Percentiles rank a stretch among this genome's conserved stretches.
Conservation (phyloP, 306 rosid genomes). For the Sindora glabra region DNA sequence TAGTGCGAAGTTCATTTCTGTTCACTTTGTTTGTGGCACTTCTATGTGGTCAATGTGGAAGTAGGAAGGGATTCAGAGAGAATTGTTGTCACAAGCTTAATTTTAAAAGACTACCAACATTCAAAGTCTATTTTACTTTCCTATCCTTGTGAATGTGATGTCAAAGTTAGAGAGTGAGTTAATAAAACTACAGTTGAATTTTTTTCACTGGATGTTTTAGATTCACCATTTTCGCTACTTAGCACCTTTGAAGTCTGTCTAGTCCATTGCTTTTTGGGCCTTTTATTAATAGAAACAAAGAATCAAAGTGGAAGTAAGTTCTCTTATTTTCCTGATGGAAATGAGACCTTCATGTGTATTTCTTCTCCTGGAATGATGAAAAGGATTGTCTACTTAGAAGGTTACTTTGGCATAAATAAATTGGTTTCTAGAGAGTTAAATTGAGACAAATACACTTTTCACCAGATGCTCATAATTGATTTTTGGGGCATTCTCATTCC, state of each 20-base stretch:
- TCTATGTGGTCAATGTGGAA: background rate
- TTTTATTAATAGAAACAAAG: too few relatives aligned
- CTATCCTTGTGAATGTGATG: background rate
- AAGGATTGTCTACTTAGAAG: background rate
- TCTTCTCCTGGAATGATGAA: background rate
- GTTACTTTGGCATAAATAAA: background rate
- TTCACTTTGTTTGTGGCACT: background rate
- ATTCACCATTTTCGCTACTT: background rate
- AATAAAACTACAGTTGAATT: background rate
- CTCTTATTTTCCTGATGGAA: background rate
- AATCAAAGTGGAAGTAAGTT: background rate
- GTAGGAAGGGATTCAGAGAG: background rate
- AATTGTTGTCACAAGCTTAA: background rate
- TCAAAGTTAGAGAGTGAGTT: background rate
- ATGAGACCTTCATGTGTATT: background rate
- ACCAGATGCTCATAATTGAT: background rate
- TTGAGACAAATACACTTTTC: background rate
- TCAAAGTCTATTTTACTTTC: too few relatives aligned
- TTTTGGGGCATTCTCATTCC: background rate
- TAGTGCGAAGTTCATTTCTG: too few relatives aligned
- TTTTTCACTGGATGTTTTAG: background rate
- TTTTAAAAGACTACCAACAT: background rate
- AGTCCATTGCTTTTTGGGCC: background rate
- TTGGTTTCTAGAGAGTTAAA: background rate
- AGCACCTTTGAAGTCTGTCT: background rate